phyloP scores from a whole-genome alignment of 129 eudicot genomes.

The Escallonia herrerae region DNA sequence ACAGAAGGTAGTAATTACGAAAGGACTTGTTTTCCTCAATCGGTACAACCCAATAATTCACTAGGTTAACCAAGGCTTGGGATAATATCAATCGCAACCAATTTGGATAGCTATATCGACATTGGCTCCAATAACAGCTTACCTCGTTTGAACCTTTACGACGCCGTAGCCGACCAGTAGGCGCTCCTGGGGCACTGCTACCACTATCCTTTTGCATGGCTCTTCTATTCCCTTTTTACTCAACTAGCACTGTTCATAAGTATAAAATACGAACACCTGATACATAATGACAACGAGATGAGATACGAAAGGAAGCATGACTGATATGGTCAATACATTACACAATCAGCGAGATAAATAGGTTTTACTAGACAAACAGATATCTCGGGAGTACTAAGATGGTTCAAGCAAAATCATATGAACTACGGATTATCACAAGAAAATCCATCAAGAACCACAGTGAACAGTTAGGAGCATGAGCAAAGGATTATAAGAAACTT shows the following conservation, averaged over 20 bases:
- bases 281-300: not conserved
- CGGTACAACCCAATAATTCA: not conserved
- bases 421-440: too few relatives aligned
- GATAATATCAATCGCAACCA: not conserved
- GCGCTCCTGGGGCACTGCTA: slow-evolving; percentile 29
- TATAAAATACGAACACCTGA: not conserved
- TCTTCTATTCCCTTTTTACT: not conserved
- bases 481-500: too few relatives aligned
- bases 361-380: too few relatives aligned
- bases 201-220: slow-evolving; percentile 14
- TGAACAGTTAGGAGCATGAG: too few relatives aligned
- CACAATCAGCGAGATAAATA: too few relatives aligned
- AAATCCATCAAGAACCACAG: too few relatives aligned
- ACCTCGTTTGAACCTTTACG: slow-evolving; percentile 65
- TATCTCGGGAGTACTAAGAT: too few relatives aligned
- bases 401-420: too few relatives aligned
- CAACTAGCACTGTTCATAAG: slow-evolving; percentile 6
- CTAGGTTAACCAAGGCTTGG: not conserved
- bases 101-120: not conserved
- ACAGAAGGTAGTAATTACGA: not conserved
- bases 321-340: too few relatives aligned
- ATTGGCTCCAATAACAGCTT: not conserved
- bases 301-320: too few relatives aligned
- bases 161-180: slow-evolving; percentile 39
- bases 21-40: not conserved